phyloP scores from a whole-genome alignment of 2,329 filamentous ascomycete species.

The Dothistroma pini region DNA sequence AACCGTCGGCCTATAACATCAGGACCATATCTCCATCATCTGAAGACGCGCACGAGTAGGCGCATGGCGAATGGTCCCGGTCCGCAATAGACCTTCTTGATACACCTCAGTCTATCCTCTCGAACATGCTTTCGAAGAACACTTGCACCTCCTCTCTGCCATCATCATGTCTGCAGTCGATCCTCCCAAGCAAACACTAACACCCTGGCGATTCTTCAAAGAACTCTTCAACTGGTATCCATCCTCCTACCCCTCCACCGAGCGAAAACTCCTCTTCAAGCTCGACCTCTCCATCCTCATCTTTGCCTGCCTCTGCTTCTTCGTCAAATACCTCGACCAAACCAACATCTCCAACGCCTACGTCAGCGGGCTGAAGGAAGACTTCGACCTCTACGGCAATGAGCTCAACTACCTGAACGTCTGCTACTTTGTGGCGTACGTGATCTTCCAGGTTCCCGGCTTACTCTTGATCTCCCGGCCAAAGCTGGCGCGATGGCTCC shows the following conservation, averaged over 20 bases:
- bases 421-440: constrained; percentile 33
- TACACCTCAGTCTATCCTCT: not conserved
- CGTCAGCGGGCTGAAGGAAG: constrained; percentile 42
- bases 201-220: constrained; percentile 5
- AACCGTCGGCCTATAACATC: not conserved
- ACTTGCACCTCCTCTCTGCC: not conserved
- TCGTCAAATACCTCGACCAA: constrained; percentile 30
- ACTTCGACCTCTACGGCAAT: constrained; percentile 37
- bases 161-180: not conserved
- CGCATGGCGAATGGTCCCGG: not conserved
- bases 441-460: constrained; percentile 40
- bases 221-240: constrained; percentile 16
- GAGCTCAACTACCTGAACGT: constrained; percentile 41
- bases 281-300: constrained; percentile 18
- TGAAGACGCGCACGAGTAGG: not conserved
- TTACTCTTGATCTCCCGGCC: constrained; percentile 39
- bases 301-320: constrained; percentile 14
- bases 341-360: constrained; percentile 45
- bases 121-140: not conserved
- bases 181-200: not conserved
- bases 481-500: constrained; percentile 15
- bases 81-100: not conserved
- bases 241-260: constrained; percentile 5
- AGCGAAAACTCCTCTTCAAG: constrained; percentile 18
- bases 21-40: not conserved